Conservation (phyloP, 2,329 filamentous ascomycete genomes). For the Rhytidhysteron rufulum region DNA sequence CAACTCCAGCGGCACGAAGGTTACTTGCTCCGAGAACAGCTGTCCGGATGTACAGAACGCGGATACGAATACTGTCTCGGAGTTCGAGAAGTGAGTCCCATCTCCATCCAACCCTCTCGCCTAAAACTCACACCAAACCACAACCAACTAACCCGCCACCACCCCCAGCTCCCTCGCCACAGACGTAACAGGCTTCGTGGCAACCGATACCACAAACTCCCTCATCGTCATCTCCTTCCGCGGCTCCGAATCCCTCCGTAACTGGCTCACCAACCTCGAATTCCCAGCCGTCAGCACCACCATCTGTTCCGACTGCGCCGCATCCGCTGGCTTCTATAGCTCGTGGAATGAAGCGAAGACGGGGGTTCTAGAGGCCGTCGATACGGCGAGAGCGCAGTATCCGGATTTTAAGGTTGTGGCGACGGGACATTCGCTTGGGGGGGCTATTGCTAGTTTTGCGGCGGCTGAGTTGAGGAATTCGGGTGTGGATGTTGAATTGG, state of each 20-base stretch:
- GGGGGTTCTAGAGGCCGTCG: conserved; percentile 43
- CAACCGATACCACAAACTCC: conserved; percentile 42
- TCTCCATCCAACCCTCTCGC: not conserved
- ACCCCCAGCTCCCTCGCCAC: conserved; percentile 26
- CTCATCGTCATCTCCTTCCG: conserved; percentile 60
- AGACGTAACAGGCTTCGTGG: conserved; percentile 47
- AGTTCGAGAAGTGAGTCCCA: conserved; percentile 46
- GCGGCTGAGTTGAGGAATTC: conserved; percentile 52
- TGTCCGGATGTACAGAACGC: conserved; percentile 48
- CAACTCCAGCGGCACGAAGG: conserved; percentile 39
- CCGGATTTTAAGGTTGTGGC: conserved; percentile 53
- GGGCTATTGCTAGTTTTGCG: conserved; percentile 59
- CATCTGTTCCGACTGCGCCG: conserved; percentile 45
- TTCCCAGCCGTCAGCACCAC: conserved; percentile 41
- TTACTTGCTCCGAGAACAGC: conserved; percentile 44
- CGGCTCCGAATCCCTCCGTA: conserved; percentile 56
- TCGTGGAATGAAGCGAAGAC: conserved; percentile 55
- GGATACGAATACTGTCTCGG: conserved; percentile 42
- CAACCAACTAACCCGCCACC: too few relatives aligned
- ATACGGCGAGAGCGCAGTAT: conserved; percentile 42
- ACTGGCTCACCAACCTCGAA: conserved; percentile 57
- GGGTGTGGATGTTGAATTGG: conserved; percentile 50
- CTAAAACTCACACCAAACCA: too few relatives aligned
- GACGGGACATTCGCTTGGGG: conserved; percentile 69
- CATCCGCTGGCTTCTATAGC: conserved; percentile 57